Evolutionary conservation across 257 asterid species (phyloP), one percentile per base, ranked within the genome.

Genomic region (Datura wrightii): DNA sequence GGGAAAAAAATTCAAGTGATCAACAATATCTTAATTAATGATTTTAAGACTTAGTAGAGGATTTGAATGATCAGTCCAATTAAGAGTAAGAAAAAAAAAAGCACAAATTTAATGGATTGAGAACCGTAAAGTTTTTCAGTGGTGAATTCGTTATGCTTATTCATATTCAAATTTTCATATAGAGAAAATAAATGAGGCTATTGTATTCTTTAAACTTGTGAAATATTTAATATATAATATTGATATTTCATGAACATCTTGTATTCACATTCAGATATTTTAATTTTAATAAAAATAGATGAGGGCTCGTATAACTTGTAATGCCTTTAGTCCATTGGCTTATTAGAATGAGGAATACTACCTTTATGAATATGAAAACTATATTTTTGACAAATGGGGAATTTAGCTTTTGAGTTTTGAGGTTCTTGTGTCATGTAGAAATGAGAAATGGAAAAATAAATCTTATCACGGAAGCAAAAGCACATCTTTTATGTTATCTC

Each of bases 311-410:
- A 50, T n/a, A n/a, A n/a, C n/a, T n/a, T n/a, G n/a, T n/a, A n/a
- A n/a, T n/a, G n/a, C 63, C 92, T 83, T 58, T 82, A 62, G 79
- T 24, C 87, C 15, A 90, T 90, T 91, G 93, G 94, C 15, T 82
- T 67, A 85, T 70, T 89, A 83, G 93, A 92, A 92, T 90, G 90
- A 80, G 88, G 94, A 91, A 58, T 58, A 58, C 65, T 81, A 65
- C 42, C 87, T 71, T 86, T 81, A 42, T 52, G 31, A 58, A 58
- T 58, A 91, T 83, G 37, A 85, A 89, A 50, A 92, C 55, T 84
- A 90, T 92, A 92, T 91, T 92, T 84, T 92, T 85, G 86, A 89
- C 95, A 91, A 92, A 90, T 71, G n/a, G 92, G 93, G 91, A 90
- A 88, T 89, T 91, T 86, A 84, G 83, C 93, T 90, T 93, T 93